Evolutionary conservation across 768 basidiomycete genomes (phyloP).

Genomic region (Auriscalpium microsporum): DNA sequence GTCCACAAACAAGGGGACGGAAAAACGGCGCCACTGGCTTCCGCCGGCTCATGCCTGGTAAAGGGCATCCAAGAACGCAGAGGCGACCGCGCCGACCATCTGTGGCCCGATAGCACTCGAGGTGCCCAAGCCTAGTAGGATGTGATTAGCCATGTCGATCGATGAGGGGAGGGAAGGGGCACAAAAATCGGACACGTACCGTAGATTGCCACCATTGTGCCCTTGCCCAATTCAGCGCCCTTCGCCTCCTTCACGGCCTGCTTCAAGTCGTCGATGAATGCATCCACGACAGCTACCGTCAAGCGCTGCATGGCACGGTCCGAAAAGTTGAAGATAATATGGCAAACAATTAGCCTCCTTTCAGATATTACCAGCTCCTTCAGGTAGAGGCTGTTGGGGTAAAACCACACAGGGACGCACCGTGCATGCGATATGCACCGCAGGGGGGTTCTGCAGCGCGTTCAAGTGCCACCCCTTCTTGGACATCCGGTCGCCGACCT

Average conservation of each 20-base stretch:
- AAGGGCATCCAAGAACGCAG: conserved; percentile 13
- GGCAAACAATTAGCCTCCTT: too few species aligned
- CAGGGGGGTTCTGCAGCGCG: conserved; percentile 68
- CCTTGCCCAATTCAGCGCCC: conserved; percentile 54
- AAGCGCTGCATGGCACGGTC: conserved; percentile 42
- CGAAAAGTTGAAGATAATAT: too few species aligned
- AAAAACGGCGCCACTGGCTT: too few species aligned
- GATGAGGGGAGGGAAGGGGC: neutral
- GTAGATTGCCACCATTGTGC: conserved; percentile 87
- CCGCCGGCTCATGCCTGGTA: conserved; percentile 10
- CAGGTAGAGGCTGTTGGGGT: neutral
- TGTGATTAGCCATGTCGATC: neutral
- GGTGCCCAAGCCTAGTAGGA: conserved; percentile 10
- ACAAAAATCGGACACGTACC: conserved; percentile 39
- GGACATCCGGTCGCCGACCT: conserved; percentile 85
- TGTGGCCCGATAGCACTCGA: conserved; percentile 15
- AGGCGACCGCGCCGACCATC: conserved; percentile 8
- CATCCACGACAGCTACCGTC: conserved; percentile 69
- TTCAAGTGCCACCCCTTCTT: conserved; percentile 89
- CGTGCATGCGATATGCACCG: conserved; percentile 90
- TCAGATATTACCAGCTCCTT: too few species aligned
- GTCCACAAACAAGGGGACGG: too few species aligned
- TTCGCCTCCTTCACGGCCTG: conserved; percentile 69
- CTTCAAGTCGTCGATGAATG: conserved; percentile 78
- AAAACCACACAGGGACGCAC: conserved; percentile 35